Base-by-base conservation (phyloP, 805 yeast species). In the Nakazawaea sp. region DNA sequence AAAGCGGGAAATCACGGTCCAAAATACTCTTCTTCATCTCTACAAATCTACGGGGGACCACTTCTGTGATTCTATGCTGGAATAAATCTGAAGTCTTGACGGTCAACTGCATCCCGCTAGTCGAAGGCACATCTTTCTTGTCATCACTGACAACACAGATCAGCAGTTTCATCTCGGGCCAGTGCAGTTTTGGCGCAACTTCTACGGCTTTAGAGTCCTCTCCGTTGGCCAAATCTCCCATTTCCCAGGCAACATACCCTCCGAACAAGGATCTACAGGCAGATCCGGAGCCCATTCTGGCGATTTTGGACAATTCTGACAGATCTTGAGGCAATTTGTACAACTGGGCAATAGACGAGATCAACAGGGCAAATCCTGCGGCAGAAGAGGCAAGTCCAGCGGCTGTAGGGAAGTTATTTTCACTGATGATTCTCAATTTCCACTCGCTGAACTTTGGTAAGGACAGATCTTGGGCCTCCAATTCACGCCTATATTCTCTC, bases 241-340 rank as follows among this genome's bases (percentile, higher is more conserved):
- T 88, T 59, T 92, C 96, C 99, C 99, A 92, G 3, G 97, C 97
- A 10, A 92, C 99, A 55, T 78, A 92, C 6, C 99, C 99, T 33
- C 98, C 97, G 61, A 86, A 87, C 44, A 92, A 67, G 7, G 97
- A 92, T 59, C 99, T 75, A 64, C 99, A 92, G 5, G 98, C 98
- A 11, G 96, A 87, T 2, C 98, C 99, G 5, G 97, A 88, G 23
- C 99, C 99, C 63, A 88, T 90, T 62, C 99, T 79, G 11, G 99
- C 98, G 53, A 92, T 83, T 54, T 81, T 82, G 45, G 96, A 85
- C 45, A 92, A 72, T 53, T 88, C 96, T 17, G 92, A 82, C 52
- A 74, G 68, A 43, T 82, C 74, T 53, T 84, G 83, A n/a, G 96
- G 95, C 43, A 92, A 75, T 58, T 84, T 60, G 64, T 81, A 92